Percentiles rank a stretch among this genome's conserved stretches.
Conservation (phyloP, 345 rosid genomes). For the Corymbia maculata region DNA sequence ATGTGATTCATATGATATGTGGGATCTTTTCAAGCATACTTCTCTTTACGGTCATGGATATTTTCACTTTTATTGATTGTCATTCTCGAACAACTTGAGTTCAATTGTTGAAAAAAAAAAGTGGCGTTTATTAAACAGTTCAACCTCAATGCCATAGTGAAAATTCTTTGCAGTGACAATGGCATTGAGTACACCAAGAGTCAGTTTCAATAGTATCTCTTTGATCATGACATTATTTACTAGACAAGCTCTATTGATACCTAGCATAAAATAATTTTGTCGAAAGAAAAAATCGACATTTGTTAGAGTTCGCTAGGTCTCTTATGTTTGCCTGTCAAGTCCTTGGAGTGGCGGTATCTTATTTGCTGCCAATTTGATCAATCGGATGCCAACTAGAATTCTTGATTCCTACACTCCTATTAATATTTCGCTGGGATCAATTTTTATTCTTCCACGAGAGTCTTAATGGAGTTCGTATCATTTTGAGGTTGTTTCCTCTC, state of each 20-base stretch:
- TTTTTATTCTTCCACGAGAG: not conserved
- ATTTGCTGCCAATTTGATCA: not conserved
- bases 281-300: not conserved
- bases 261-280: rapidly evolving
- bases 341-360: not conserved
- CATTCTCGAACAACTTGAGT: not conserved
- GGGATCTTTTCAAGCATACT: not conserved
- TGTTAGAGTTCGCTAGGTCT: not conserved
- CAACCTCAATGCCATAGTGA: not conserved
- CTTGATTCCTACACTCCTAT: rapidly evolving
- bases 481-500: not conserved
- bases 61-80: not conserved
- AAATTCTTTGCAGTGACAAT: not conserved
- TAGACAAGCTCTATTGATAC: not conserved
- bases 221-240: not conserved
- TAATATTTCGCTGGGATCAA: not conserved
- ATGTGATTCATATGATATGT: not conserved
- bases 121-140: not conserved
- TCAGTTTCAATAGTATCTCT: not conserved
- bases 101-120: not conserved
- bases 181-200: rapidly evolving
- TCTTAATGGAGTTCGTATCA: not conserved
- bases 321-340: not conserved
- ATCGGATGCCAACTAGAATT: not conserved
- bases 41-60: not conserved